These are phyloP conservation scores for Phalaenopsis aphrodite DNA, from an alignment of 106 monocot species.

Conservation along the genomic window DNA sequence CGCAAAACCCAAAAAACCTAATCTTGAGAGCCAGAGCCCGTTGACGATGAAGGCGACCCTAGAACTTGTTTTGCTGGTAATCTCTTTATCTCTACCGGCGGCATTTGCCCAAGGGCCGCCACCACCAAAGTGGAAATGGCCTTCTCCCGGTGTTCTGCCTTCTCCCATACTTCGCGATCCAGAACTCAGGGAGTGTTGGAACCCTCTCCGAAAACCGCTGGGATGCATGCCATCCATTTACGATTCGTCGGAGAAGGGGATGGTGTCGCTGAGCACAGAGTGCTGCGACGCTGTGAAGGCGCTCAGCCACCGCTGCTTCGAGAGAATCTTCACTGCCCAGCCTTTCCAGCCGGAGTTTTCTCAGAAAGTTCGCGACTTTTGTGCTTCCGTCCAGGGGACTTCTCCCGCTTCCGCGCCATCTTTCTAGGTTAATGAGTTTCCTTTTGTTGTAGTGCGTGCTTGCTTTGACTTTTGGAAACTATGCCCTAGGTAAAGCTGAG, in stretches of 20 bases:
- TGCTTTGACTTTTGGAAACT: neutral
- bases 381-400: neutral
- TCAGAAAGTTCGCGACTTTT: neutral
- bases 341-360: neutral
- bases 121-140: neutral
- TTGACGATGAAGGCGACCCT: neutral
- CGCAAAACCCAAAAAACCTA: neutral
- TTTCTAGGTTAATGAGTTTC: neutral
- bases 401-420: neutral
- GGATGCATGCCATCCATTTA: constrained; percentile 6
- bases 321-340: neutral
- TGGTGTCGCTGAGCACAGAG: neutral
- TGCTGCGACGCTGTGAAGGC: constrained; percentile 3
- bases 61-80: neutral
- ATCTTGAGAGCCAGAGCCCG: neutral
- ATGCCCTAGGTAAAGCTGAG: neutral
- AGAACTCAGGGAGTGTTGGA: constrained; percentile 11
- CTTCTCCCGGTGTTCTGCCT: constrained; percentile 1
- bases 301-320: neutral
- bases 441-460: neutral
- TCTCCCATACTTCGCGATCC: constrained; percentile 4
- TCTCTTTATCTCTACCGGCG: neutral
- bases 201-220: neutral
- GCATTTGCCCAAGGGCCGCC: neutral
- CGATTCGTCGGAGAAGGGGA: constrained; percentile 5